Conservation (phyloP, 1,139 yeast genomes). For the Kodamaea sp. region DNA sequence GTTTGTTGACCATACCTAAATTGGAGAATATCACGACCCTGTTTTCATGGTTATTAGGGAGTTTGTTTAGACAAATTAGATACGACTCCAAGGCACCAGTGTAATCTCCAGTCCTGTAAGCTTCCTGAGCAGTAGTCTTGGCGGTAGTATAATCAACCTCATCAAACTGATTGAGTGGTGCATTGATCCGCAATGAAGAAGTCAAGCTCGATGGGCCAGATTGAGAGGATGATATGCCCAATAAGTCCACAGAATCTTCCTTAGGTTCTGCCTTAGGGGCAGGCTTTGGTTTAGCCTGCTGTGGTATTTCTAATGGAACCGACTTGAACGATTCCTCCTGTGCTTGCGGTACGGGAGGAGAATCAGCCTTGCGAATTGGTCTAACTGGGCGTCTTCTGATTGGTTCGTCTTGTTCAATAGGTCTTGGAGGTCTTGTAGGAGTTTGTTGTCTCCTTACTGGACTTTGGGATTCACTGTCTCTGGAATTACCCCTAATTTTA, state of each 20-base stretch:
- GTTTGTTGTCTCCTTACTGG: not conserved
- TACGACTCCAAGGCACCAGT: slow-evolving; percentile 63
- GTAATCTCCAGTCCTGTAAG: slow-evolving; percentile 83
- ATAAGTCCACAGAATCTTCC: slow-evolving; percentile 11
- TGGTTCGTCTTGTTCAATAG: not conserved
- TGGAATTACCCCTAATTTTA: slow-evolving; percentile 10
- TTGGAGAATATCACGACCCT: slow-evolving; percentile 75
- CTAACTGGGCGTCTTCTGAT: not conserved
- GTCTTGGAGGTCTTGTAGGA: not conserved
- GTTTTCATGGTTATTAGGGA: slow-evolving; percentile 68
- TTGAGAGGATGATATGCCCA: slow-evolving; percentile 15
- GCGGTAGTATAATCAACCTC: slow-evolving; percentile 57
- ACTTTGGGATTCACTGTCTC: not conserved
- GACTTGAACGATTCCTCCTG: not conserved
- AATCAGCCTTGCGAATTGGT: too few species aligned
- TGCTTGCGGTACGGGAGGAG: not conserved
- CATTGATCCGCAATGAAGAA: slow-evolving; percentile 13
- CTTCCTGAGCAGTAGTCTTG: slow-evolving; percentile 59
- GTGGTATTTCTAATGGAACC: too few species aligned
- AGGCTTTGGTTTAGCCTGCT: not conserved
- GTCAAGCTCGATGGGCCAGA: slow-evolving; percentile 1
- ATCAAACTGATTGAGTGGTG: slow-evolving; percentile 41
- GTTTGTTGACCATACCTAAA: slow-evolving; percentile 67
- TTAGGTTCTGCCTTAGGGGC: slow-evolving; percentile 5
- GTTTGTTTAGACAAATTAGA: slow-evolving; percentile 56